phyloP scores from a whole-genome alignment of 805 yeast species.

The Saccharomycopsis vini region DNA sequence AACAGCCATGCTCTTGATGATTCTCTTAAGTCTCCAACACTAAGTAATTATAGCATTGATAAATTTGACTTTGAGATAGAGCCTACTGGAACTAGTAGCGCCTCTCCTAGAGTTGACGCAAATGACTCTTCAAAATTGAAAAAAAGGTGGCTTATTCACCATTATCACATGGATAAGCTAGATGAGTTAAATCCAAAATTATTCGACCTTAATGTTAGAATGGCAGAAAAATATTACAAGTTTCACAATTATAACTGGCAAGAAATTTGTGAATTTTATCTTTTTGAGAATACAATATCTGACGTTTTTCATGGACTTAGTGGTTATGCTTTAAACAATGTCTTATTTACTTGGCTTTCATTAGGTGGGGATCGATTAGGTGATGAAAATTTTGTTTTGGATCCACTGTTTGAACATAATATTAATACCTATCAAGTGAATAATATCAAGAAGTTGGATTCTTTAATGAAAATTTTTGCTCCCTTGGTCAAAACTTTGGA shows the following conservation, averaged over 20 bases:
- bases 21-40: too few species aligned
- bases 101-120: background rate
- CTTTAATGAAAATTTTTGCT: constrained; percentile 6
- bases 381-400: constrained; percentile 5
- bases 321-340: constrained; percentile 2
- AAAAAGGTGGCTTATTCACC: constrained; percentile 10
- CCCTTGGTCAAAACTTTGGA: constrained; percentile 11
- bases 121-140: constrained; percentile 8
- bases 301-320: background rate
- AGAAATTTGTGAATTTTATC: constrained; percentile 14
- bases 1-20: too few species aligned
- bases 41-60: constrained; percentile 7
- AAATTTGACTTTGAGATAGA: too few species aligned
- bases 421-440: constrained; percentile 6
- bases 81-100: background rate
- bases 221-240: constrained; percentile 16
- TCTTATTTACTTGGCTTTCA: constrained; percentile 14
- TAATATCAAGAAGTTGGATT: constrained; percentile 1
- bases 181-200: constrained; percentile 11
- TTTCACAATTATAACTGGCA: constrained; percentile 15
- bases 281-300: constrained; percentile 14
- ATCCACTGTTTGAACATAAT: background rate
- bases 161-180: constrained; percentile 15
- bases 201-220: constrained; percentile 6
- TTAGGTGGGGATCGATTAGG: constrained; percentile 16